These are phyloP conservation scores for Barbarea vulgaris DNA, from an alignment of 345 rosid species.

Conservation along the genomic window DNA sequence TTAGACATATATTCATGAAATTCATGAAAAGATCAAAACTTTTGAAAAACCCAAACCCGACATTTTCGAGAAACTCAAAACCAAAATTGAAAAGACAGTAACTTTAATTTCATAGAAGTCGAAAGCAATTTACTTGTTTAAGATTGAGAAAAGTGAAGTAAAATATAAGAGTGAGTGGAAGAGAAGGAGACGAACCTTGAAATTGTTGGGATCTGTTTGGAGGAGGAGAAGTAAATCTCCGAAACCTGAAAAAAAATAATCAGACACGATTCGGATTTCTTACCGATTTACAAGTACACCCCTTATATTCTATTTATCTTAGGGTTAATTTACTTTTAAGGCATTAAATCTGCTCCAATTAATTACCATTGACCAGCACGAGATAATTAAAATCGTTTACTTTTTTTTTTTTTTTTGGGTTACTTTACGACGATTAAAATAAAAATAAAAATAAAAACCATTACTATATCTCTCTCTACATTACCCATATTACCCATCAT, in stretches of 20 bases:
- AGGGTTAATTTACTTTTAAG: not conserved
- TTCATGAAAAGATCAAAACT: slow-evolving; percentile 18
- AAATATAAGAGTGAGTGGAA: not conserved
- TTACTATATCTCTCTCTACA: too few species aligned
- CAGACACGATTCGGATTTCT: slow-evolving; percentile 11
- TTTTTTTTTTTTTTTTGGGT: too few species aligned
- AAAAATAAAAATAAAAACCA: too few species aligned
- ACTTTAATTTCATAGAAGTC: slow-evolving; percentile 2
- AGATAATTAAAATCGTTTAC: not conserved
- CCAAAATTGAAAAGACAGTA: not conserved
- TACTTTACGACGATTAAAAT: too few species aligned
- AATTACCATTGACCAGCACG: too few species aligned
- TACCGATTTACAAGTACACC: not conserved
- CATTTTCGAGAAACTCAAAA: not conserved
- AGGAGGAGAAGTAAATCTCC: slow-evolving; percentile 10
- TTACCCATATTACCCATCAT: too few species aligned
- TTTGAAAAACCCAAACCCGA: not conserved
- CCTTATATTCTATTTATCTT: not conserved
- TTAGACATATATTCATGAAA: not conserved
- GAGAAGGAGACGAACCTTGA: slow-evolving; percentile 24
- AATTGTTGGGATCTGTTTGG: slow-evolving; percentile 22
- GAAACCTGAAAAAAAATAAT: not conserved
- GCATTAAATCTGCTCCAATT: not conserved
- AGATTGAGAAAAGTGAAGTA: slow-evolving; percentile 1
- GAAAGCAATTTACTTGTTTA: not conserved